These are phyloP conservation scores for Clonostachys rhizophaga DNA, from an alignment of 2,329 filamentous ascomycete species.

Conservation along the genomic window DNA sequence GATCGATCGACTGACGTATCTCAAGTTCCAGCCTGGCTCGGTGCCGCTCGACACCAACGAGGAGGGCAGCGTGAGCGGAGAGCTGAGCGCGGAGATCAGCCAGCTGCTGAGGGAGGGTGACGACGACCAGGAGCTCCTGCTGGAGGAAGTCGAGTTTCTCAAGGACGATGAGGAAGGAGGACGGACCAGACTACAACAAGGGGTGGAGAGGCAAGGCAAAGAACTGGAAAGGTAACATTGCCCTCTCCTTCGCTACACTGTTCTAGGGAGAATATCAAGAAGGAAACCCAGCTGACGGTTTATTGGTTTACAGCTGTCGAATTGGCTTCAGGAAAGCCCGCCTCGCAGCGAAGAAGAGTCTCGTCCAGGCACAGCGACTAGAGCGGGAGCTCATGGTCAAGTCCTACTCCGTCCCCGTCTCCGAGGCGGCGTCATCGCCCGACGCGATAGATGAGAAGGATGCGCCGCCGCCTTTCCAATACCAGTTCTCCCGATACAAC, in stretches of 20 bases:
- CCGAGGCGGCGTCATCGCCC: slow-evolving; percentile 20
- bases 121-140: slow-evolving; percentile 77
- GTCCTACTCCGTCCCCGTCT: slow-evolving; percentile 45
- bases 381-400: slow-evolving; percentile 75
- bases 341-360: slow-evolving; percentile 69
- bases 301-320: slow-evolving; percentile 37
- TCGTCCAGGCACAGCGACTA: slow-evolving; percentile 67
- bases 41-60: slow-evolving; percentile 36
- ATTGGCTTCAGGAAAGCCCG: slow-evolving; percentile 77
- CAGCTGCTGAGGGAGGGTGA: slow-evolving; percentile 72
- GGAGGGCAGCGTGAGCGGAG: slow-evolving; percentile 48
- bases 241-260: neutral
- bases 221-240: slow-evolving; percentile 63
- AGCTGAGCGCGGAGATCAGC: slow-evolving; percentile 77
- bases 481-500: slow-evolving; percentile 9
- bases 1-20: slow-evolving; percentile 52
- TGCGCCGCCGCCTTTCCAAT: slow-evolving; percentile 9
- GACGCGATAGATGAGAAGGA: slow-evolving; percentile 1
- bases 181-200: slow-evolving; percentile 60
- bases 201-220: slow-evolving; percentile 59
- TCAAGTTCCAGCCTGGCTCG: slow-evolving; percentile 55
- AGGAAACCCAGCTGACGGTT: neutral
- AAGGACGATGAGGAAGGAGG: slow-evolving; percentile 49
- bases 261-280: neutral
- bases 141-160: slow-evolving; percentile 73